Base-by-base conservation (phyloP, 139 green algal genomes). In the Chlorella vulgaris region DNA sequence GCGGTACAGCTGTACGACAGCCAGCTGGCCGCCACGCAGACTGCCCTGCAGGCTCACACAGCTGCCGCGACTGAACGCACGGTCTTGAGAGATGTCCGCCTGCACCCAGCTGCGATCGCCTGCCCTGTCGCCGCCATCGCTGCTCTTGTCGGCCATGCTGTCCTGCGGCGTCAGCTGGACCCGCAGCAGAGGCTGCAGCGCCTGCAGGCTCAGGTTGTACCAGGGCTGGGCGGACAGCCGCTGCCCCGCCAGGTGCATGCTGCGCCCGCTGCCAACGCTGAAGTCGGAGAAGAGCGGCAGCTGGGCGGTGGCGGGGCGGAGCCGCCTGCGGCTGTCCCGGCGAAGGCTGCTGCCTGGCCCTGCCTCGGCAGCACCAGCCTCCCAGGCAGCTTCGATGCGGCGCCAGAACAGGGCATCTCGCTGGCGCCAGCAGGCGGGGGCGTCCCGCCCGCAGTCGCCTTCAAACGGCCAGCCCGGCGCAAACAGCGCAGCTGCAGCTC, bases 401-500 rank as follows among this genome's bases (percentile, higher is more conserved):
- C 38, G 18, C 83, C 83, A 87, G 19, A 87, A 85, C 22, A 33
- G 68, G 3, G 40, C 70, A 42, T 87, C 83, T 2, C 70, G 71
- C 31, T 82, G 51, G 29, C 74, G 51, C 83, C 83, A 87, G 60
- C 39, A 60, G 24, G 65, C 36, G 28, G 53, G 38, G 19, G 61
- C 51, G 6, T 22, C 39, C 0, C 58, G 26, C n/a, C 31, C 65
- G 35, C 77, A 42, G 28, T 83, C 55, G 4, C 76, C 36, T n/a
- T 87, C 78, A 50, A 61, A 87, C 1, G 83, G 83, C 83, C 83
- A 87, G 22, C 26, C 78, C 63, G 50, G 68, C 35, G 69, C 83
- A 82, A 87, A 87, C 47, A 87, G 61, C 1, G 83, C 83, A 3
- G 76, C 78, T 69, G 67, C 73, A n/a, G n/a, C n/a, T n/a, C n/a